A percentile compares a stretch with the other conserved stretches of the same genome.
Conservation (phyloP, 352 stramenopile species). For the Phytophthora capsici region DNA sequence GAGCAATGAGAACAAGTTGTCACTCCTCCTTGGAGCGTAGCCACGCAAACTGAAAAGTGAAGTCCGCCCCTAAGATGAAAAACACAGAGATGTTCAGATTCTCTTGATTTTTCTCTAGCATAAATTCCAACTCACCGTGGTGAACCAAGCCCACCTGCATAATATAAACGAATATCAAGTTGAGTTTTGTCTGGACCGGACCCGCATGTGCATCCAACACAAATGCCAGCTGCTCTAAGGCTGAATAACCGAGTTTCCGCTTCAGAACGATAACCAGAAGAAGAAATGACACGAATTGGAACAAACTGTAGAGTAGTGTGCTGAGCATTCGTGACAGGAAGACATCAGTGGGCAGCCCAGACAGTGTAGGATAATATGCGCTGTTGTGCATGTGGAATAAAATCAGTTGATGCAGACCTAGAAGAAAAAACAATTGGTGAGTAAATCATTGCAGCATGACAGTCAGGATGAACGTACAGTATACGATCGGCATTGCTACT, state of each 20-base stretch:
- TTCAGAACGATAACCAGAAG: slow-evolving; percentile 20
- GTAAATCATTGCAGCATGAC: not conserved
- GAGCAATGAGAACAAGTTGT: no score
- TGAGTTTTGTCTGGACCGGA: slow-evolving; percentile 40
- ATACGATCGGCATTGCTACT: slow-evolving; percentile 43
- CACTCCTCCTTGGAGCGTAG: slow-evolving; percentile 1
- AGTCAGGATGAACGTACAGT: slow-evolving; percentile 21
- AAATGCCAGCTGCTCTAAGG: slow-evolving; percentile 39
- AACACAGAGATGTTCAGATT: not conserved
- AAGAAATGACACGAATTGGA: slow-evolving; percentile 24
- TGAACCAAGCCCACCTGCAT: slow-evolving; percentile 39
- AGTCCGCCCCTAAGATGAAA: slow-evolving; percentile 27
- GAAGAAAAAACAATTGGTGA: not conserved
- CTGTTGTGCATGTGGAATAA: slow-evolving; percentile 37
- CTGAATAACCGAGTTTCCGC: slow-evolving; percentile 26
- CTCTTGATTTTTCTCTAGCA: not conserved
- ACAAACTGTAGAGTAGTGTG: slow-evolving; percentile 23
- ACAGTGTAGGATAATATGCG: slow-evolving; percentile 26
- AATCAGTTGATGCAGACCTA: slow-evolving; percentile 21
- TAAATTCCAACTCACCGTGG: slow-evolving; percentile 15
- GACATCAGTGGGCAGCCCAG: slow-evolving; percentile 1
- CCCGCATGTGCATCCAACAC: slow-evolving; percentile 33
- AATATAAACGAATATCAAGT: slow-evolving; percentile 44
- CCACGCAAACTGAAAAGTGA: slow-evolving; percentile 36
- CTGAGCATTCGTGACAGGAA: slow-evolving; percentile 11